These are phyloP conservation scores for Phytophthora syringae DNA, from an alignment of 352 stramenopile species.

Conservation along the genomic window DNA sequence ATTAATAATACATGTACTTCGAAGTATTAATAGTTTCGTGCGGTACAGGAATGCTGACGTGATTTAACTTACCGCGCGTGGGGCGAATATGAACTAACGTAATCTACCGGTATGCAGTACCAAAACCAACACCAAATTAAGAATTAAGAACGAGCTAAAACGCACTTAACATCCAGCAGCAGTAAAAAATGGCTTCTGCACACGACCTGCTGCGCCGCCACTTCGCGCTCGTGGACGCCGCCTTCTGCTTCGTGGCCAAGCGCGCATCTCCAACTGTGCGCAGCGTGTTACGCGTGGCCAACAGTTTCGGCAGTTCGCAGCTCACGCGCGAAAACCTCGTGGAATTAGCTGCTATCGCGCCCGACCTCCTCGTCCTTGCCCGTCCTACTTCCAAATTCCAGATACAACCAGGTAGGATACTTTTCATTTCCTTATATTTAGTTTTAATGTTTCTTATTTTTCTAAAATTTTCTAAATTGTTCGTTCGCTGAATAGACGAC, in stretches of 20 bases:
- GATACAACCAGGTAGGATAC: constrained; percentile 1
- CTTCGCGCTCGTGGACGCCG: constrained; percentile 73
- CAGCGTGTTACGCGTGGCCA: constrained; percentile 68
- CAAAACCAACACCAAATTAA: too few species aligned
- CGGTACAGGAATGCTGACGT: too few species aligned
- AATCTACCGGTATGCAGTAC: too few species aligned
- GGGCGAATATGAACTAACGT: too few species aligned
- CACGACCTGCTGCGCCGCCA: constrained; percentile 31
- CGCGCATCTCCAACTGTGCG: constrained; percentile 47
- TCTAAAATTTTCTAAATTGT: too few species aligned
- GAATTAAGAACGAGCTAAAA: too few species aligned
- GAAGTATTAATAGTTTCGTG: too few species aligned
- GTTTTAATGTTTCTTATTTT: neutral
- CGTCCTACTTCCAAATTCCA: constrained; percentile 5
- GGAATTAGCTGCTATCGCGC: constrained; percentile 51
- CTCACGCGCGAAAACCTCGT: constrained; percentile 50
- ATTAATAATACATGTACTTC: too few species aligned
- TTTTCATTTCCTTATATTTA: neutral
- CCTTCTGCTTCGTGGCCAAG: constrained; percentile 71
- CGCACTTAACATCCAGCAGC: too few species aligned
- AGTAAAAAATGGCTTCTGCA: constrained; percentile 9
- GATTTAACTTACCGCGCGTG: too few species aligned
- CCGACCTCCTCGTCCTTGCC: constrained; percentile 52
- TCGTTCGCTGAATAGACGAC: too few species aligned
- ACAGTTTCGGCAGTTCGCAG: constrained; percentile 53